Conservation (phyloP, 1,139 yeast species). For the Zygoascus meyerae region DNA sequence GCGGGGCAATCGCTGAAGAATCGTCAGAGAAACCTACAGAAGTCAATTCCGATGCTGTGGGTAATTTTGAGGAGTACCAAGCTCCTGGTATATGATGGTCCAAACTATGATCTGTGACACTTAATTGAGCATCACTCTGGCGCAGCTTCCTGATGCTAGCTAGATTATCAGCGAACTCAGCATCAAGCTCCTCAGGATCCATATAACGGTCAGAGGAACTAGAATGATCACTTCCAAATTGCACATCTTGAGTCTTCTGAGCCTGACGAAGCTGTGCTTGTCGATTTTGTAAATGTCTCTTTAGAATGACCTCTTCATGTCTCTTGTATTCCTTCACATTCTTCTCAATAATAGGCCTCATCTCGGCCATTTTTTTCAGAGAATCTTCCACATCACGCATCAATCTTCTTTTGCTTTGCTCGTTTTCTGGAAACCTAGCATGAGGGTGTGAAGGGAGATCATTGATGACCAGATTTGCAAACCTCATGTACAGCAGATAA, state of each 20-base stretch:
- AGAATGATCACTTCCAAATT: background rate
- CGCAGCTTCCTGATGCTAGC: conserved; percentile 14
- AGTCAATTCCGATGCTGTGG: background rate
- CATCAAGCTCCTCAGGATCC: conserved; percentile 9
- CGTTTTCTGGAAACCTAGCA: conserved; percentile 27
- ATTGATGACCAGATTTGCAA: conserved; percentile 45
- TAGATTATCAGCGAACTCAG: conserved; percentile 19
- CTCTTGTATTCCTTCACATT: conserved; percentile 28
- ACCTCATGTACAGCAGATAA: conserved; percentile 44
- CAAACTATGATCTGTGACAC: background rate
- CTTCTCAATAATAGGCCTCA: conserved; percentile 33
- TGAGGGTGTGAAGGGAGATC: conserved; percentile 42
- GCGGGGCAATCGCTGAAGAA: conserved; percentile 13
- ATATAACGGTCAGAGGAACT: background rate
- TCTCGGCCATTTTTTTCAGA: conserved; percentile 37
- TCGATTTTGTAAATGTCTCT: conserved; percentile 1
- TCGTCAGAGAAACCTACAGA: conserved; percentile 10
- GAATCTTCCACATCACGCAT: conserved; percentile 26
- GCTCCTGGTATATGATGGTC: background rate
- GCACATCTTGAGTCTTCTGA: background rate
- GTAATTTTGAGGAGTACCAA: conserved; percentile 3
- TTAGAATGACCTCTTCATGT: conserved; percentile 2
- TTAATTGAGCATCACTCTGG: conserved; percentile 1
- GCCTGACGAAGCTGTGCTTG: background rate
- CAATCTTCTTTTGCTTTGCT: conserved; percentile 23